These are phyloP conservation scores for Tephrocybe sp. DNA, from an alignment of 768 basidiomycete genomes.

Conservation along the genomic window DNA sequence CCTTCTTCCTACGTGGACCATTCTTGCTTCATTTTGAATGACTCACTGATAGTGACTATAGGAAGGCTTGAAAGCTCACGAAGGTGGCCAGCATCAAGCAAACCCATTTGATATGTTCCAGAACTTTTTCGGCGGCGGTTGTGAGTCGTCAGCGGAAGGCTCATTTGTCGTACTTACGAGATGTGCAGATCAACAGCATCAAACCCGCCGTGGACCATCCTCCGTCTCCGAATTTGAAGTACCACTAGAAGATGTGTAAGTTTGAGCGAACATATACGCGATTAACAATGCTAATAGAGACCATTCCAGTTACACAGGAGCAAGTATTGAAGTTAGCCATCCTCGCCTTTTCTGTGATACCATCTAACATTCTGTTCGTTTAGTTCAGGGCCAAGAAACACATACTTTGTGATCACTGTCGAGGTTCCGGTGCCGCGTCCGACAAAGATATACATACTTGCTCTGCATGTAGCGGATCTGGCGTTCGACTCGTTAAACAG, in stretches of 20 bases:
- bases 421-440: constrained; percentile 92
- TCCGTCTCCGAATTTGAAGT: constrained; percentile 85
- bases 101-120: constrained; percentile 97
- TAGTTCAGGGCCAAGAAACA: constrained; percentile 93
- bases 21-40: too few species aligned
- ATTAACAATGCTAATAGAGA: constrained; percentile 4
- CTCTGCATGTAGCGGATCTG: constrained; percentile 77
- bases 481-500: constrained; percentile 83
- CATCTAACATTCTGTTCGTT: neutral
- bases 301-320: constrained; percentile 70
- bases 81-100: constrained; percentile 77
- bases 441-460: constrained; percentile 90
- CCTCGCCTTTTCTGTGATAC: constrained; percentile 18
- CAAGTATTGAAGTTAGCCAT: constrained; percentile 73
- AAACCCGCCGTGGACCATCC: constrained; percentile 74
- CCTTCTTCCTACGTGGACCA: too few species aligned
- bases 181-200: constrained; percentile 51
- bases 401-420: constrained; percentile 95
- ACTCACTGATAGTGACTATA: constrained; percentile 27
- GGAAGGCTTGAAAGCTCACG: constrained; percentile 91
- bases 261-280: constrained; percentile 3
- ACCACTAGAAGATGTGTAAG: constrained; percentile 79
- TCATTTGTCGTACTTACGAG: neutral
- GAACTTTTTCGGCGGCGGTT: constrained; percentile 87
- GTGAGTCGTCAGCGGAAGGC: constrained; percentile 39